phyloP scores from a whole-genome alignment of 73 alveolate species.

The Urostyla sp. region DNA sequence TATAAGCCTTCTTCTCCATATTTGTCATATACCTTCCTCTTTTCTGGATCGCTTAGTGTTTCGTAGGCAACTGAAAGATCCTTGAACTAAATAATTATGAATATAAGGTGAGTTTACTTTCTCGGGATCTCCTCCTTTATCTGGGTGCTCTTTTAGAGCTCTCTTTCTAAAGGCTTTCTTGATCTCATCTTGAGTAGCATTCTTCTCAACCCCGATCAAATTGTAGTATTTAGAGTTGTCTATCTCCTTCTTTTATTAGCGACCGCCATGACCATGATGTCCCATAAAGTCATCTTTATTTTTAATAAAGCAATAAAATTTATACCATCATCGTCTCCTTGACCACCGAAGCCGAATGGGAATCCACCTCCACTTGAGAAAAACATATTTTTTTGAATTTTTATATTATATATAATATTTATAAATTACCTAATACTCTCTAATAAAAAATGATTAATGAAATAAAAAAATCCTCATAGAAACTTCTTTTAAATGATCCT shows the following conservation, averaged over 20 bases:
- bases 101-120: slow-evolving; percentile 27
- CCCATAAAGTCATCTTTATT: slow-evolving; percentile 18
- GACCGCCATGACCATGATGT: slow-evolving; percentile 57
- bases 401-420: too few relatives aligned
- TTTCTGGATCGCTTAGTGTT: slow-evolving; percentile 82
- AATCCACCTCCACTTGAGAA: background rate
- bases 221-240: slow-evolving; percentile 82
- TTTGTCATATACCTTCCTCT: slow-evolving; percentile 84
- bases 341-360: background rate
- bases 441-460: too few relatives aligned
- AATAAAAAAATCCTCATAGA: slow-evolving; percentile 6
- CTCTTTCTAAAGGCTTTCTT: slow-evolving; percentile 85
- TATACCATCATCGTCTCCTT: background rate
- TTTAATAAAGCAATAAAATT: background rate
- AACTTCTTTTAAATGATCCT: slow-evolving; percentile 20
- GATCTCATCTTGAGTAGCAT: slow-evolving; percentile 82
- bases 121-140: slow-evolving; percentile 90
- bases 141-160: slow-evolving; percentile 94
- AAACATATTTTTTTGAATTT: too few relatives aligned
- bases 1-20: slow-evolving; percentile 90
- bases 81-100: slow-evolving; percentile 73
- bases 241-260: slow-evolving; percentile 75
- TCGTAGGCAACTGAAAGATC: slow-evolving; percentile 88
- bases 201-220: slow-evolving; percentile 76
- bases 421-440: background rate